Evolutionary conservation across 148 eudicot genomes (phyloP), one percentile per base, ranked within the genome.

Genomic region (Linanthus parryae): DNA sequence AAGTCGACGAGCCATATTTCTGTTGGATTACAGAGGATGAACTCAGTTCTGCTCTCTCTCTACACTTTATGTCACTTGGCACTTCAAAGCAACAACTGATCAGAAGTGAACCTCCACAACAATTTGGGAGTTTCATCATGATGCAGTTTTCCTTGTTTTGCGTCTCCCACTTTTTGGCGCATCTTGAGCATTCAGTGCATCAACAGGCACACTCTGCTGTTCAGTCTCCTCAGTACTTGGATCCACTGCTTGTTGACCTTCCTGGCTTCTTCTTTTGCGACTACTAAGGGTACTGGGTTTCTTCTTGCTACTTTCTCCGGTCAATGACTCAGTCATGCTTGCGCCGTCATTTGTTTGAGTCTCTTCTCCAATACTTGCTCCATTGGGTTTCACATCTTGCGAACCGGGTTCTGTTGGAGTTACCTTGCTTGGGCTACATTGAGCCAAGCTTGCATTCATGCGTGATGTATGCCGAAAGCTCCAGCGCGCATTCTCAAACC

Each of bases 401-500:
- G n/a, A n/a, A n/a, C n/a, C n/a, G n/a, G n/a, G n/a, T n/a, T n/a
- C n/a, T n/a, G 37, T 9, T 21, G 51, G 34, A 50, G 52, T 42
- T 22, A 24, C 42, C 37, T 52, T 35, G 41, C 51, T 45, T 62
- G 71, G 60, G 47, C 62, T 34, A 55, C 22, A 49, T 58, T 58
- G 62, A 21, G 44, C 60, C 54, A 58, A 59, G 24, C 35, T 66
- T 17, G 77, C 57, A 57, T 57, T 73, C 46, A 43, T 42, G 28
- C 56, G 63, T 38, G 70, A 48, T 45, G 72, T 57, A 64, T 71
- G 94, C 59, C 77, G 68, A 59, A 59, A 77, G 63, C 94, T 81
- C 90, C 90, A 82, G n/a, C 96, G 87, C 29, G 98, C 85, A 79
- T 87, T 81, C 42, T 64, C 85, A 58, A 92, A 92, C 96, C 98